These are phyloP conservation scores for Botrytis pseudocinerea DNA, from an alignment of 2,329 filamentous ascomycete species.

Conservation along the genomic window DNA sequence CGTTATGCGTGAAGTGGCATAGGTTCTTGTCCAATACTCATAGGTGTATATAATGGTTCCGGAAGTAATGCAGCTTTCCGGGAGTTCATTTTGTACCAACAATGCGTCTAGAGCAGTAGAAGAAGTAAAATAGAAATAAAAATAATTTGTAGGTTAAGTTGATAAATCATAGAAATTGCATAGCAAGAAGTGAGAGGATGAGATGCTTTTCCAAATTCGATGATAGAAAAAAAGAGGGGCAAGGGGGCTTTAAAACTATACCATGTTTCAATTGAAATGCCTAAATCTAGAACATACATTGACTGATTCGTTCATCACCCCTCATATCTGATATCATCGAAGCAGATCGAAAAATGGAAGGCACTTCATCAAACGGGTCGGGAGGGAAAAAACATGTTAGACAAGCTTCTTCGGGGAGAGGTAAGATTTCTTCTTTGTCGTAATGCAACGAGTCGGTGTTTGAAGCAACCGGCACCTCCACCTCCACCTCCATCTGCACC, in stretches of 20 bases:
- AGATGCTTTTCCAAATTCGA: not conserved
- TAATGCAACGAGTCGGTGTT: not conserved
- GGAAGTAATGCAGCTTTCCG: not conserved
- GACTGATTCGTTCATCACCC: not conserved
- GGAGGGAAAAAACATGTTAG: constrained; percentile 20
- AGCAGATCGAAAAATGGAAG: constrained; percentile 6
- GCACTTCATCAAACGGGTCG: constrained; percentile 6
- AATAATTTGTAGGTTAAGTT: not conserved
- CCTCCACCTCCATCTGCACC: not conserved
- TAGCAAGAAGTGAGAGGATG: not conserved
- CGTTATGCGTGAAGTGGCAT: not conserved
- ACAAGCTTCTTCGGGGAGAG: constrained; percentile 22
- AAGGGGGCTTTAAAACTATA: not conserved
- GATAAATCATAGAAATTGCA: not conserved
- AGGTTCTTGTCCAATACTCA: not conserved
- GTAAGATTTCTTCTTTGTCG: constrained; percentile 4
- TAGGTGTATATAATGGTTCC: not conserved
- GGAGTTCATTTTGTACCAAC: too few relatives aligned
- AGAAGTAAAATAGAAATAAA: too few relatives aligned
- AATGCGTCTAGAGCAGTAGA: too few relatives aligned
- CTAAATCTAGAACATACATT: not conserved
- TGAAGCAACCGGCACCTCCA: not conserved
- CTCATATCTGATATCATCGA: not conserved
- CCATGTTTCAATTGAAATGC: not conserved
- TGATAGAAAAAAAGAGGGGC: not conserved